Percentiles rank a stretch among this genome's conserved stretches.
Evolutionary conservation across 257 asterid genomes (phyloP).

Genomic region (Striga asiatica): DNA sequence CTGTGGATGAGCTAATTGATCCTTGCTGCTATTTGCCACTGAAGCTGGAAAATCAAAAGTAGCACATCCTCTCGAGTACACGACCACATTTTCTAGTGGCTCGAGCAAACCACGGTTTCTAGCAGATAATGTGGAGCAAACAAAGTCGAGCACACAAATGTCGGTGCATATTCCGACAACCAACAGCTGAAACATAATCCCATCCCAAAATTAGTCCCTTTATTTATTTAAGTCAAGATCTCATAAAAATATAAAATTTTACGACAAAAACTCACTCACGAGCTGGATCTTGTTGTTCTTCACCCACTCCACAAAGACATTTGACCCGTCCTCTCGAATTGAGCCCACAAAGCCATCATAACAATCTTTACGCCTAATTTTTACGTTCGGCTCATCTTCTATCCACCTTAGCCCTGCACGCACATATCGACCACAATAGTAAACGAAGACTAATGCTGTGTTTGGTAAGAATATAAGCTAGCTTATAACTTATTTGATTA

Average conservation of each 20-base stretch:
- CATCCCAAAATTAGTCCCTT: background rate
- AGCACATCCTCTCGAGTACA: slow-evolving; percentile 59
- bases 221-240: no score
- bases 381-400: slow-evolving; percentile 49
- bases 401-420: slow-evolving; percentile 54
- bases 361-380: slow-evolving; percentile 59
- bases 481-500: no score
- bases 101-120: slow-evolving; percentile 42
- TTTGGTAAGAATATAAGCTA: no score
- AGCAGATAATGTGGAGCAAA: slow-evolving; percentile 59
- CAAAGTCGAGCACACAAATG: slow-evolving; percentile 70
- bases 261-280: slow-evolving; percentile 22
- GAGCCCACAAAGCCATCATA: slow-evolving; percentile 63
- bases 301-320: slow-evolving; percentile 53
- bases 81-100: slow-evolving; percentile 47
- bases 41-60: slow-evolving; percentile 56
- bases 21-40: slow-evolving; percentile 30
- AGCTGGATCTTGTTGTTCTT: slow-evolving; percentile 35
- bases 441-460: no score
- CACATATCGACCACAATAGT: no score
- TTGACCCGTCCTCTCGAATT: slow-evolving; percentile 53
- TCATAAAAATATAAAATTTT: no score
- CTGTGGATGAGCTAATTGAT: slow-evolving; percentile 49
- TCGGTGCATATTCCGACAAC: slow-evolving; percentile 66
- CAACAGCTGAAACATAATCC: slow-evolving; percentile 27